phyloP scores from a whole-genome alignment of 2,329 filamentous ascomycete genomes.

The Penicillium sp. region DNA sequence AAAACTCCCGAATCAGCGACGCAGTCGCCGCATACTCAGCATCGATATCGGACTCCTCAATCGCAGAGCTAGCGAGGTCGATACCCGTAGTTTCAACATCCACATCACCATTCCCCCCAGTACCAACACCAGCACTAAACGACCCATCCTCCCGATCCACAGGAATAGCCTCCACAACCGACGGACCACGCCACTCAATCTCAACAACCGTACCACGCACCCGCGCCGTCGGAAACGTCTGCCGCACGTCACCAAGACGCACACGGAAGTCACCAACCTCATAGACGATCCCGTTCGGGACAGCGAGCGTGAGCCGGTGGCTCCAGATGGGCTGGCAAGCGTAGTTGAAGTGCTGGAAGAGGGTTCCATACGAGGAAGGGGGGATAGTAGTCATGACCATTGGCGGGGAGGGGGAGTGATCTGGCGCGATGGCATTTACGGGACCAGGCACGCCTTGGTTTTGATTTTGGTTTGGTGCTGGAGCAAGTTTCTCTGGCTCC shows the following conservation, averaged over 20 bases:
- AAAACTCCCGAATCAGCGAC: slow-evolving; percentile 43
- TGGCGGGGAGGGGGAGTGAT: slow-evolving; percentile 6
- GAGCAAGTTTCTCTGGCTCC: slow-evolving; percentile 15
- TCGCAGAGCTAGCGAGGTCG: slow-evolving; percentile 26
- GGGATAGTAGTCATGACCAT: slow-evolving; percentile 44
- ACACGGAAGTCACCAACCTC: slow-evolving; percentile 45
- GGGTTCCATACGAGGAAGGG: slow-evolving; percentile 31
- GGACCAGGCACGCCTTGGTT: not conserved
- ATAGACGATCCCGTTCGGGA: slow-evolving; percentile 39
- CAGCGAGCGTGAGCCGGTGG: slow-evolving; percentile 39
- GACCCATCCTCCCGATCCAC: slow-evolving; percentile 2
- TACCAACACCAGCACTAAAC: not conserved
- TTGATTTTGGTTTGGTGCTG: not conserved
- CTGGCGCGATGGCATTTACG: slow-evolving; percentile 1
- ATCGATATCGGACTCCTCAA: slow-evolving; percentile 41
- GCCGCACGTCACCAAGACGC: slow-evolving; percentile 44
- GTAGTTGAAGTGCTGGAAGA: slow-evolving; percentile 43
- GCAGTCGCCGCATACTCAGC: slow-evolving; percentile 36
- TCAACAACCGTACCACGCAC: slow-evolving; percentile 46
- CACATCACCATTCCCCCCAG: not conserved
- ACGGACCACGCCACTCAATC: slow-evolving; percentile 44
- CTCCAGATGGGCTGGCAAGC: slow-evolving; percentile 45
- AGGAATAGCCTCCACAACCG: slow-evolving; percentile 28
- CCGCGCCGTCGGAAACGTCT: slow-evolving; percentile 38
- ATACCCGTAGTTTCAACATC: slow-evolving; percentile 26